Conservation (phyloP, 2,329 filamentous ascomycete genomes). For the Trichoderma semiorbis region DNA sequence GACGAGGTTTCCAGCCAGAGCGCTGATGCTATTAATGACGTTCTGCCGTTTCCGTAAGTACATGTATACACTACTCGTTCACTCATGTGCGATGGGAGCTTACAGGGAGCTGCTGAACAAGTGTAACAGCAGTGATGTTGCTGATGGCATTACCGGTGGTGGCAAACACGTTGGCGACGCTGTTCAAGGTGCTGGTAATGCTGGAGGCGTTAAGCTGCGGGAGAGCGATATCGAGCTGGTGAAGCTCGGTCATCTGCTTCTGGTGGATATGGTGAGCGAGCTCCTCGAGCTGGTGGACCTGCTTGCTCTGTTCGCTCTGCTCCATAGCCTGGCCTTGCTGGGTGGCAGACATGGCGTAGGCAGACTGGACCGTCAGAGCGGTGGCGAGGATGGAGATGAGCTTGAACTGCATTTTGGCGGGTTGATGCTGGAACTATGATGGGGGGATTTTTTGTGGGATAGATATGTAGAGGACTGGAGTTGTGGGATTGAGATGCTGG, state of each 20-base stretch:
- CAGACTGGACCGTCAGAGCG: constrained; percentile 19
- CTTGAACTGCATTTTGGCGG: constrained; percentile 22
- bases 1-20: neutral
- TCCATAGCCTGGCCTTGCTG: neutral
- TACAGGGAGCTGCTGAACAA: neutral
- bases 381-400: constrained; percentile 21
- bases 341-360: constrained; percentile 16
- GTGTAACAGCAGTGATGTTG: neutral
- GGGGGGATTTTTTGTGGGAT: neutral
- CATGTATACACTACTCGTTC: neutral
- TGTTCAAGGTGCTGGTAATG: constrained; percentile 2
- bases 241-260: neutral
- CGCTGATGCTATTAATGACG: neutral
- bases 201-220: neutral
- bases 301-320: neutral
- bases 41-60: neutral
- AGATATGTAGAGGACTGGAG: neutral
- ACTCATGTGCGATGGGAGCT: neutral
- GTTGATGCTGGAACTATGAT: neutral
- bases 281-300: neutral
- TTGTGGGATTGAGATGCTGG: neutral
- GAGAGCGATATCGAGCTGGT: neutral
- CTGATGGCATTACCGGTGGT: constrained; percentile 15
- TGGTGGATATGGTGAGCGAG: constrained; percentile 1
- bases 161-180: constrained; percentile 18